Evolutionary conservation across 2,329 filamentous ascomycete species (phyloP).

Genomic region (Geosmithia putterillii): DNA sequence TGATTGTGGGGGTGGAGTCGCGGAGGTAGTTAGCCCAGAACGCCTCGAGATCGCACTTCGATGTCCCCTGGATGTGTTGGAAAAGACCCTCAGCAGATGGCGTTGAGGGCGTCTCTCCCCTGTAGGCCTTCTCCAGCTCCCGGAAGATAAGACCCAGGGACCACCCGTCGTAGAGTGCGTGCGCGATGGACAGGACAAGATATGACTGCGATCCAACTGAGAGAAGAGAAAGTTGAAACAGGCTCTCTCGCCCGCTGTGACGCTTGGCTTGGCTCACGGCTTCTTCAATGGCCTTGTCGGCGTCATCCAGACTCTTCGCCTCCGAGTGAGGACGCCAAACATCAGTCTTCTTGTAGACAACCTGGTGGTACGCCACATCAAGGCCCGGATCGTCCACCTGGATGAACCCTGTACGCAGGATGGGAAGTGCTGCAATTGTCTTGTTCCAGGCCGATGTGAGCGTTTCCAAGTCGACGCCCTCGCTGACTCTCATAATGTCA

Average conservation of each 20-base stretch:
- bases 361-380: slow-evolving; percentile 35
- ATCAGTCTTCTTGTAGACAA: slow-evolving; percentile 19
- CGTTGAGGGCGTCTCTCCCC: slow-evolving; percentile 11
- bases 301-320: slow-evolving; percentile 16
- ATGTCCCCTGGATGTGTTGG: neutral
- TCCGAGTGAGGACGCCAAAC: slow-evolving; percentile 9
- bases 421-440: slow-evolving; percentile 50
- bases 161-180: slow-evolving; percentile 85
- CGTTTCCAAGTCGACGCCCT: slow-evolving; percentile 37
- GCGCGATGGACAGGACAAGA: slow-evolving; percentile 60
- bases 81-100: neutral
- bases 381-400: slow-evolving; percentile 50
- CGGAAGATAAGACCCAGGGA: slow-evolving; percentile 64
- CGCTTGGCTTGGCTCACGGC: neutral
- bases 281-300: slow-evolving; percentile 19
- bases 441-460: slow-evolving; percentile 49
- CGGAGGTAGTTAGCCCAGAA: slow-evolving; percentile 67
- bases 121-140: slow-evolving; percentile 57
- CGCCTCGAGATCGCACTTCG: slow-evolving; percentile 8
- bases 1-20: slow-evolving; percentile 26
- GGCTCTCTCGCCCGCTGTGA: slow-evolving; percentile 18
- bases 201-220: slow-evolving; percentile 16
- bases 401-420: slow-evolving; percentile 64
- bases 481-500: slow-evolving; percentile 53
- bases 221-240: slow-evolving; percentile 32